Percentiles rank a stretch among this genome's conserved stretches.
Conservation (phyloP, 306 rosid genomes). For the Medicago truncatula region DNA sequence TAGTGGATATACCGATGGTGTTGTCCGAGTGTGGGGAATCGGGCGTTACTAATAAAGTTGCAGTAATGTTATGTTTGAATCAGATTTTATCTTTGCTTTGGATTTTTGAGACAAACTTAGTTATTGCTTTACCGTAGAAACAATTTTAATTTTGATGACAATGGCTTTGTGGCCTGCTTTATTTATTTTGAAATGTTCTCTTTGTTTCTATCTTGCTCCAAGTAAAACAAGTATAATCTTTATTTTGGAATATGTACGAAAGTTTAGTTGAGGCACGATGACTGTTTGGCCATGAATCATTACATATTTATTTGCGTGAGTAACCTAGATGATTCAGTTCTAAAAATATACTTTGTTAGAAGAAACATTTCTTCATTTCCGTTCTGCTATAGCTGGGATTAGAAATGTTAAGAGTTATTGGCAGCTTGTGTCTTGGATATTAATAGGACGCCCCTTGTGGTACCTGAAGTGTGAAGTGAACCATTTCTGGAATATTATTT, state of each 20-base stretch:
- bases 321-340: neutral
- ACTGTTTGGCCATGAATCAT: neutral
- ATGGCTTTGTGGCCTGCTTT: slow-evolving; percentile 59
- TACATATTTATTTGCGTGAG: neutral
- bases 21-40: slow-evolving; percentile 92
- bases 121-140: slow-evolving; percentile 50
- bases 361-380: neutral
- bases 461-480: too few species aligned
- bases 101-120: slow-evolving; percentile 50
- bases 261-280: neutral
- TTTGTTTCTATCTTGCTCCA: neutral
- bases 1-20: slow-evolving; percentile 95
- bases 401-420: too few species aligned
- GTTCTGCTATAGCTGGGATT: neutral
- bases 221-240: slow-evolving; percentile 2
- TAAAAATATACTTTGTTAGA: too few species aligned
- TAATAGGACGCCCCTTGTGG: too few species aligned
- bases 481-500: too few species aligned
- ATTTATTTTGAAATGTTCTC: slow-evolving; percentile 18
- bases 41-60: slow-evolving; percentile 64
- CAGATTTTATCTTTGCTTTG: slow-evolving; percentile 38
- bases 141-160: slow-evolving; percentile 19
- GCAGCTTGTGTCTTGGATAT: too few species aligned
- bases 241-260: neutral
- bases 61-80: slow-evolving; percentile 30